A percentile compares a stretch with the other conserved stretches of the same genome.
Conservation (phyloP, 208 protist genomes). For the Acanthamoeba lenticulata region DNA sequence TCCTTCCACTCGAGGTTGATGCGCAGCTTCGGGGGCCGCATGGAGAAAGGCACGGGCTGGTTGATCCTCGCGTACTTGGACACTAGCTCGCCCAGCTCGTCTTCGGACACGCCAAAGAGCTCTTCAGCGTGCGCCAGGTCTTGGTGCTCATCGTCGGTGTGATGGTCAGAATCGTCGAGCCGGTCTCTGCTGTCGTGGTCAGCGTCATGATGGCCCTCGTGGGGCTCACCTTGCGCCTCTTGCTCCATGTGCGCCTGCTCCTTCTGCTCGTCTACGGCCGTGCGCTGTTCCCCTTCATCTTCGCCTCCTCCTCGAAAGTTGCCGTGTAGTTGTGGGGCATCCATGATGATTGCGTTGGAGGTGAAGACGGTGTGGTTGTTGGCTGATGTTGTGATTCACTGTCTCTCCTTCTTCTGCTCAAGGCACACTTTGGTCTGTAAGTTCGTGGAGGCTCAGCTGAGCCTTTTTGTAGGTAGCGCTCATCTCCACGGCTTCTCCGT, state of each 20-base stretch:
- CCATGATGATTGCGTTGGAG: neutral
- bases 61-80: constrained; percentile 60
- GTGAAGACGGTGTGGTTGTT: neutral
- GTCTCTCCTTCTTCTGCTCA: neutral
- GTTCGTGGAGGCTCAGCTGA: no score
- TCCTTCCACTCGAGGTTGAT: constrained; percentile 61
- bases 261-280: neutral
- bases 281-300: neutral
- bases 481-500: neutral
- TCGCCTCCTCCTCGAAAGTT: neutral
- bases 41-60: constrained; percentile 42
- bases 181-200: neutral
- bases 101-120: neutral
- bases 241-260: neutral
- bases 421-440: no score
- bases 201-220: neutral
- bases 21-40: neutral
- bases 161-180: neutral
- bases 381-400: neutral
- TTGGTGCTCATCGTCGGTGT: no score
- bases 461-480: neutral
- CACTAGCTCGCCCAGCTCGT: neutral
- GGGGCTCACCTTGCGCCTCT: neutral
- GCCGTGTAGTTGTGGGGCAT: neutral
- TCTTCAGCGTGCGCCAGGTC: constrained; percentile 6